phyloP scores from a whole-genome alignment of 805 yeast genomes.

The Candida ipomoeae region DNA sequence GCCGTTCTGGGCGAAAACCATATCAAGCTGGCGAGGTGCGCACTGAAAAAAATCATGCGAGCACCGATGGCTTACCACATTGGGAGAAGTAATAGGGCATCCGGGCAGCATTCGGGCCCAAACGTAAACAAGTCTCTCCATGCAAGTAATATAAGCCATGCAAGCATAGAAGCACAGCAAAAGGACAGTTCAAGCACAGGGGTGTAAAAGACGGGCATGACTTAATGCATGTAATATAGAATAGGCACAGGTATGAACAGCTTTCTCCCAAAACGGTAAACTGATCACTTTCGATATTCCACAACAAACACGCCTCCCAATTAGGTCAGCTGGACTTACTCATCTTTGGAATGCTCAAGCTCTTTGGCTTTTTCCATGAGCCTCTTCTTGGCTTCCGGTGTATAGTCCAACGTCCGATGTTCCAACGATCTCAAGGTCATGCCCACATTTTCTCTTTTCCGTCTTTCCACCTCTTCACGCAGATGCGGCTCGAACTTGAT shows the following conservation, averaged over 20 bases:
- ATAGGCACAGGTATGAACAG: background rate
- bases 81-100: background rate
- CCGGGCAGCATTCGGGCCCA: background rate
- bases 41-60: background rate
- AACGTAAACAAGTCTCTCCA: background rate
- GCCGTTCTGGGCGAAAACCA: constrained; percentile 3
- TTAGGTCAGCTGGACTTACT: background rate
- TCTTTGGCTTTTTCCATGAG: constrained; percentile 16
- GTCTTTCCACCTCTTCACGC: constrained; percentile 35
- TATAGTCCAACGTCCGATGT: constrained; percentile 36
- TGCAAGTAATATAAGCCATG: background rate
- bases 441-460: constrained; percentile 31
- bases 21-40: background rate
- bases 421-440: constrained; percentile 29
- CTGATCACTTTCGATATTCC: background rate
- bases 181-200: background rate
- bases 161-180: background rate
- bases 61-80: background rate
- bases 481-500: constrained; percentile 36
- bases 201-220: background rate
- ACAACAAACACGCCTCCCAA: background rate
- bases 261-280: background rate
- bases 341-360: background rate
- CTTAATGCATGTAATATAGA: background rate
- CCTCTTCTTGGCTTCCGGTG: constrained; percentile 40